These are phyloP conservation scores for Talaromyces sp. DNA, from an alignment of 2,329 filamentous ascomycete species.

Conservation along the genomic window DNA sequence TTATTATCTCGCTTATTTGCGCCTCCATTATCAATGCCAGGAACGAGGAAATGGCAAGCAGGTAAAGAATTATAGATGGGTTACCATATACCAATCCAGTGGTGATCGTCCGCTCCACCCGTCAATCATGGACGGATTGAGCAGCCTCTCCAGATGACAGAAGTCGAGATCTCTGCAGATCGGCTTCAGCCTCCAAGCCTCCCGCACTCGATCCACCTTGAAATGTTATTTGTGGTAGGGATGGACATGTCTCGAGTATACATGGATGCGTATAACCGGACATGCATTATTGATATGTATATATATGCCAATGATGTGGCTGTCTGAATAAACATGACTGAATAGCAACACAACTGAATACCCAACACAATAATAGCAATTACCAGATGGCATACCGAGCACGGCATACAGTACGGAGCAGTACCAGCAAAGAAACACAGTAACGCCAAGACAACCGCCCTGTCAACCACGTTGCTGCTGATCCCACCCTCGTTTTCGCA, in stretches of 20 bases:
- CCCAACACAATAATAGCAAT: no score
- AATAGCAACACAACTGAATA: no score
- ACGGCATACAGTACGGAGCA: no score
- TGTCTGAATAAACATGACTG: neutral
- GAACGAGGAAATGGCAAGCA: no score
- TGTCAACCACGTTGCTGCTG: slow-evolving; percentile 14
- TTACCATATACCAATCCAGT: neutral
- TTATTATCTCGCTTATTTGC: no score
- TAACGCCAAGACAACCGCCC: slow-evolving; percentile 5
- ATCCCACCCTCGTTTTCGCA: slow-evolving; percentile 5
- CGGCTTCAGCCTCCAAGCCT: neutral
- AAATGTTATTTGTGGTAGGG: no score
- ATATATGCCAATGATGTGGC: neutral
- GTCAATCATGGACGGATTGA: neutral
- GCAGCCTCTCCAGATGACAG: neutral
- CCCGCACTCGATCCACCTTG: neutral
- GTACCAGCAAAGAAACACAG: no score
- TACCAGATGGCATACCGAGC: no score
- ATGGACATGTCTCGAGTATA: no score
- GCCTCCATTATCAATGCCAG: no score
- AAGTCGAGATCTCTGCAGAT: neutral
- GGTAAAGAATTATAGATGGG: no score
- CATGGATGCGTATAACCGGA: neutral
- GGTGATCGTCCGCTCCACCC: neutral
- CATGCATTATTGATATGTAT: neutral